A percentile compares a stretch with the other conserved stretches of the same genome.
Conservation (phyloP, 2,329 filamentous ascomycete species). For the Alternaria gansuensis region DNA sequence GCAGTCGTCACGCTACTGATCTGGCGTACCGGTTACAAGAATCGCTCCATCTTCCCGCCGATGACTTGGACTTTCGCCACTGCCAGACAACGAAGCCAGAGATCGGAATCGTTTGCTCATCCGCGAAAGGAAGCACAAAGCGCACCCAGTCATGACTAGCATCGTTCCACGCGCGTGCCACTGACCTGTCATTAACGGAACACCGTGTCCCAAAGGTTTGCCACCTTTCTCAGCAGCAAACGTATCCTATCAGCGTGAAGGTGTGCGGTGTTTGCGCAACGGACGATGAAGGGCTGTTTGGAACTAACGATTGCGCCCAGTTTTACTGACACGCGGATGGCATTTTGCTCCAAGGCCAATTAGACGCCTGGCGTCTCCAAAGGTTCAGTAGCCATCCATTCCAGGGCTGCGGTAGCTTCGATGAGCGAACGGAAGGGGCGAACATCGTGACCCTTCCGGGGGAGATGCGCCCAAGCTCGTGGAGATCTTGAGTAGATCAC, state of each 20-base stretch:
- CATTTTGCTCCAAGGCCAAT: not conserved
- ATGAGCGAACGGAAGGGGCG: not conserved
- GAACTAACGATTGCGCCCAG: not conserved
- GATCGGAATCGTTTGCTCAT: slow-evolving; percentile 10
- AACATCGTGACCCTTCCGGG: not conserved
- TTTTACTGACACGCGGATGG: slow-evolving; percentile 2
- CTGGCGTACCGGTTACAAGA: not conserved
- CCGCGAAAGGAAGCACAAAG: not conserved
- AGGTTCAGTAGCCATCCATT: not conserved
- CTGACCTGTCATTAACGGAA: slow-evolving; percentile 1
- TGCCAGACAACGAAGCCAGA: not conserved
- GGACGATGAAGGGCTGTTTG: not conserved
- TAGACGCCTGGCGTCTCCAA: not conserved
- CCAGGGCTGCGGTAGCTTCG: not conserved
- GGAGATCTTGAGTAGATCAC: slow-evolving; percentile 6
- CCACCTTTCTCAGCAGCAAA: slow-evolving; percentile 1
- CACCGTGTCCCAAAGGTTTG: not conserved
- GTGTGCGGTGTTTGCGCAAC: not conserved
- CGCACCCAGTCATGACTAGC: not conserved
- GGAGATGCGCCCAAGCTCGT: not conserved
- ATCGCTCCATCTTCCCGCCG: not conserved
- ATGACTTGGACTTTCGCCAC: not conserved
- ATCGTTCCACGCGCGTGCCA: slow-evolving; percentile 3
- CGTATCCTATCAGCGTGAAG: not conserved
- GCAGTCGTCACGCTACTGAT: not conserved